Conservation (phyloP, 23 red algal genomes). For the Agarophyton chilense region DNA sequence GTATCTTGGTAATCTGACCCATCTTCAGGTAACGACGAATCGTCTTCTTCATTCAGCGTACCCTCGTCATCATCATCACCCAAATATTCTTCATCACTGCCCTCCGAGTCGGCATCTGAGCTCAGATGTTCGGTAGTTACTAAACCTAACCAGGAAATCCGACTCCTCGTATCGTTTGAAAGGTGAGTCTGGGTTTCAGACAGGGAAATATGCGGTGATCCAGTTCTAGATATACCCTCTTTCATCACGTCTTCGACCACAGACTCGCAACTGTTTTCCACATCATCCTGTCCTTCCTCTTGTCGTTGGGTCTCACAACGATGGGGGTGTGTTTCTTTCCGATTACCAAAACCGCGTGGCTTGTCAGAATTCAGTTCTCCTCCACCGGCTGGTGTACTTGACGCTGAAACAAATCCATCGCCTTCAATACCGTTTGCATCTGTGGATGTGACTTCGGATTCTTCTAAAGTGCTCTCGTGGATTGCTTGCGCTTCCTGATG, state of each 20-base stretch:
- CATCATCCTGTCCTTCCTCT: background rate
- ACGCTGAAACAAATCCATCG: background rate
- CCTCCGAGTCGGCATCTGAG: background rate
- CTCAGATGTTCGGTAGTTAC: background rate
- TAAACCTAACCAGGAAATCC: background rate
- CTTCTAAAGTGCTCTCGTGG: background rate
- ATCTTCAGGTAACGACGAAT: background rate
- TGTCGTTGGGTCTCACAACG: background rate
- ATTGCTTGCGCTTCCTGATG: background rate
- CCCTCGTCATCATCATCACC: background rate
- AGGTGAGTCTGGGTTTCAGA: background rate
- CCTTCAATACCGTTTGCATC: background rate
- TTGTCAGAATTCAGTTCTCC: background rate
- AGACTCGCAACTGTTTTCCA: background rate
- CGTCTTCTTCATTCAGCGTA: background rate
- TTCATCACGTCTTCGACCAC: no score
- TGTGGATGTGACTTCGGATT: background rate
- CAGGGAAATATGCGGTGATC: background rate
- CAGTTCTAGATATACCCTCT: background rate
- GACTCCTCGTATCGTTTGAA: background rate
- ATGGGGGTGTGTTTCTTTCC: background rate
- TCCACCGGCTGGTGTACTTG: background rate
- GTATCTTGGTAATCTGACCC: background rate
- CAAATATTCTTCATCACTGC: background rate
- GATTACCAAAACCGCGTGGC: background rate